Evolutionary conservation across 2,329 filamentous ascomycete genomes (phyloP), one percentile per base, ranked within the genome.

Genomic region (Talaromyces amestolkiae): DNA sequence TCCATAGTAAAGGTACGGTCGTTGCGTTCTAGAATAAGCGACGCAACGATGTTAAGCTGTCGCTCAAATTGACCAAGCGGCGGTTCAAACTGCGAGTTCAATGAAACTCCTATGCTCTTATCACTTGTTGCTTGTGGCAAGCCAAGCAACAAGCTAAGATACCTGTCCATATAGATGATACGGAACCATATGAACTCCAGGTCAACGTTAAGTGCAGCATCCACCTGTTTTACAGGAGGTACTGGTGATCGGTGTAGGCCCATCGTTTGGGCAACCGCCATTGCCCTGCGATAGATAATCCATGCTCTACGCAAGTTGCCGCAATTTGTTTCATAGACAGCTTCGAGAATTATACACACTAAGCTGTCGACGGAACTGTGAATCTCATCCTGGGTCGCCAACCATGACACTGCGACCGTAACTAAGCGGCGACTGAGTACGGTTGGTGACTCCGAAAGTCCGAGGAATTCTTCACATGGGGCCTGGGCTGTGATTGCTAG

Each of bases 21-120:
- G 58, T 85, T 86, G 2, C 84, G 79, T 45, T 84, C 80, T 8
- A 85, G 78, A 51, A 87, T 83, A 5, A 76, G 78, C 2, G 78
- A 78, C 0, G 78, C 77, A 9, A 83, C 75, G 3, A 77, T 70
- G 0, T 79, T 78, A 66, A 85, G 81, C 0, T 79, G 74, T 66
- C 80, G 81, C 66, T 82, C 80, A 27, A 87, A 74, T 1, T 72
- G 76, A 41, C 84, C 83, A 43, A 74, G 73, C 19, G 68, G 76
- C 1, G 75, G 73, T 49, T 80, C 77, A 3, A 68, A 65, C 17
- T 71, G 69, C 1, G 75, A 69, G 3, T 67, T 68, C 9, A 72
- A 64, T 0, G 77, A 70, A 0, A 68, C 68, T 3, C 76, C 71
- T 65, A 83, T 82, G 17, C 72, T 73, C 22, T 77, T 68, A 3